Evolutionary conservation across 192 early-diverging fungal genomes (phyloP).

Genomic region (Coemansia sp.): DNA sequence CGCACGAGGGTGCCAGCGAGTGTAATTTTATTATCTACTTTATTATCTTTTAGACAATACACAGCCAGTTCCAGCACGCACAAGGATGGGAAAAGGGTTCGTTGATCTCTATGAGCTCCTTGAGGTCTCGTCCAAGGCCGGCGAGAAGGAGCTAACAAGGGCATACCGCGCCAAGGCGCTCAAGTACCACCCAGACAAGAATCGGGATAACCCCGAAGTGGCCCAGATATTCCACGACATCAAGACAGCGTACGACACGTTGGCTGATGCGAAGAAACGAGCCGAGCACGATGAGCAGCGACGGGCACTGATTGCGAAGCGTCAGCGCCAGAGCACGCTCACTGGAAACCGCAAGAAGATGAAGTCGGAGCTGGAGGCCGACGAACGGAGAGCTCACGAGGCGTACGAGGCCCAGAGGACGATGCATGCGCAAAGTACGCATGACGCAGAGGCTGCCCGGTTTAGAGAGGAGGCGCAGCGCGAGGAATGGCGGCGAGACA

Average conservation of each 20-base stretch:
- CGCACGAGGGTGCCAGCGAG: neutral
- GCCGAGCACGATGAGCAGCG: slow-evolving; percentile 37
- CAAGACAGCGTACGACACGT: slow-evolving; percentile 40
- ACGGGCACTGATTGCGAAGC: slow-evolving; percentile 34
- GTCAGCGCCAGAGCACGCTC: slow-evolving; percentile 35
- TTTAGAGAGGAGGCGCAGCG: slow-evolving; percentile 30
- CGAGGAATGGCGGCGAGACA: slow-evolving; percentile 27
- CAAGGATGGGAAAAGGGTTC: neutral
- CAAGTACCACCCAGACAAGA: slow-evolving; percentile 93
- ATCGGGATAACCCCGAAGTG: slow-evolving; percentile 48
- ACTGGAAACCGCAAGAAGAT: slow-evolving; percentile 40
- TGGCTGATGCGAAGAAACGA: slow-evolving; percentile 24
- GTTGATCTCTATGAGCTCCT: slow-evolving; percentile 80
- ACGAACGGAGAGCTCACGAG: slow-evolving; percentile 23
- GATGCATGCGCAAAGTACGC: slow-evolving; percentile 17
- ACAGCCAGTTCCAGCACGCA: too few species aligned
- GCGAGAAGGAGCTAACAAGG: slow-evolving; percentile 77
- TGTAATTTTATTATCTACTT: neutral
- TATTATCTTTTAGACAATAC: neutral
- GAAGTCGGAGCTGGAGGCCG: slow-evolving; percentile 46
- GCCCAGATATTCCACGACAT: slow-evolving; percentile 32
- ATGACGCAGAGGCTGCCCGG: slow-evolving; percentile 28
- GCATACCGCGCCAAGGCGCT: slow-evolving; percentile 80
- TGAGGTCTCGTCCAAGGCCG: slow-evolving; percentile 67
- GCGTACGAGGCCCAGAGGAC: slow-evolving; percentile 4